Evolutionary conservation across 805 yeast genomes (phyloP), one percentile per base, ranked within the genome.

Genomic region (Saccharomyces cerevisiae): DNA sequence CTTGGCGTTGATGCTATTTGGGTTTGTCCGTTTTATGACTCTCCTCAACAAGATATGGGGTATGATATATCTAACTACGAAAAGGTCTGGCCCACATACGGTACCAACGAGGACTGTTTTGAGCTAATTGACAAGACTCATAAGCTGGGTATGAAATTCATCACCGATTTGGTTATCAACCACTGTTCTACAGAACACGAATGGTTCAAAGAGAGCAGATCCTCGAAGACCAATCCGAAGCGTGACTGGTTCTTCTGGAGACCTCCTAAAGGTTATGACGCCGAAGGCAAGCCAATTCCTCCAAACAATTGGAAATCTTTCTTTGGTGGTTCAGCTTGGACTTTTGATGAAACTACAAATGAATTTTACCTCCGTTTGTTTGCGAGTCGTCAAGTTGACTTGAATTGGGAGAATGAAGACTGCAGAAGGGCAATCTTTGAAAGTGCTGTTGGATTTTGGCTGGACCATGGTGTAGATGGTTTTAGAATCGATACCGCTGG

Each of bases 161-260:
- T 81, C 50, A 66, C 78, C 55, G 85, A 80, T 65, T 71, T 80
- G 63, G 84, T 80, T 49, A 73, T 80, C 59, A 80, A 80, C 70
- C 85, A 80, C 63, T 76, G 82, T 24, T 79, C 83, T 1, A 63
- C 71, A 46, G 77, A 77, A 63, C 84, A 80, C 65, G 70, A 68
- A 49, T 80, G 84, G 84, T 80, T 80, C 69, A 69, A 78, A 63
- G 81, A 80, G 63, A 77, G 82, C 5, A 65, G 79, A 51, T 70
- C 78, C 6, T 75, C 81, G 17, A 74, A 70, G 59, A 67, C 73
- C 52, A 78, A 76, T 63, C 77, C 82, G 6, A 80, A 81, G 69
- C 74, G 84, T 64, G 82, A 80, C 66, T 80, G 84, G 83, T 79
- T 79, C 67, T 71, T 78, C 56, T 81, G 85, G 85, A 77, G 73